Base-by-base conservation (phyloP, 805 yeast species). In the Yarrowia keelungensis region DNA sequence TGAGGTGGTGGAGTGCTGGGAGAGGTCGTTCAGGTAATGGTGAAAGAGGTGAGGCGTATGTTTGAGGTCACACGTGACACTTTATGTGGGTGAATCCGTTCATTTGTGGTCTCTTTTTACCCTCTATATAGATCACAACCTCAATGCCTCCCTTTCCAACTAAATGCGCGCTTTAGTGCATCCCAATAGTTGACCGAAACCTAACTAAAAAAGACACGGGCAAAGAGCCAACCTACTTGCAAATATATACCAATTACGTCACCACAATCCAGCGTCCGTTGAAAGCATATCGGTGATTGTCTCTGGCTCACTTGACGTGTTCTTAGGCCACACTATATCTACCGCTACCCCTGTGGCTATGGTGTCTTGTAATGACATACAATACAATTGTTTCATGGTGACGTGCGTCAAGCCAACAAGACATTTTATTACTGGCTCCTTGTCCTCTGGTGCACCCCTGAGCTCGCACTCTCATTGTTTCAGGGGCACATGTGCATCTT, bases 401-500 rank as follows among this genome's bases (percentile, higher is more conserved):
- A 15, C 39, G 39, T 49, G 54, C 54, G 22, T 49, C 53, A 9
- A 4, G n/a, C 19, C 10, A 46, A 9, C 50, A 19, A 46, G 5
- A 16, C 8, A 22, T 46, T 15, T 16, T 32, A 15, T n/a, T 7
- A 5, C n/a, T 4, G 2, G 32, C 32, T 14, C 36, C 51, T 49
- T 49, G 54, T 49, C 38, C n/a, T 4, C 7, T 2, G 7, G 1
- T 15, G 7, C 10, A 14, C 53, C 50, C 50, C 50, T 46, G 50
- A 19, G 12, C 19, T 7, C 14, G 14, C 38, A 12, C 32, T 14
- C 38, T 16, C 54, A n/a, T 15, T 49, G 54, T 32, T 32, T 32
- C 39, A 49, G 54, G 54, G 54, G 54, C 39, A 49, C 54, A 49
- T 32, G 54, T n/a, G 39, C 54, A 32, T n/a, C 22, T 49, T 49